Evolutionary conservation across 306 rosid species (phyloP).

Genomic region (Comarum palustre): DNA sequence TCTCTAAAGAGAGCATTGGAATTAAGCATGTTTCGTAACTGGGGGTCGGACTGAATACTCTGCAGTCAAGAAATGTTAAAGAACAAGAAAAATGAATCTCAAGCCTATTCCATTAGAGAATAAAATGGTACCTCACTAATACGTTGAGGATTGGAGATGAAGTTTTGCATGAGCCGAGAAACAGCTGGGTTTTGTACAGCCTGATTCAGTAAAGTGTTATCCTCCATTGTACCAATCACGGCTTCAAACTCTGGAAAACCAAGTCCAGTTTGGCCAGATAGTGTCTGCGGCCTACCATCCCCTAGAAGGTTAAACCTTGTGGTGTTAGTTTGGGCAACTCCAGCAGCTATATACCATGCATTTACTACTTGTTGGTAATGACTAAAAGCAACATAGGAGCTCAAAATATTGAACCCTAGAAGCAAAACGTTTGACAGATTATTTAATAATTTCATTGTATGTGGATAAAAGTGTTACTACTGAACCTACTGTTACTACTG

Average conservation of each 20-base stretch:
- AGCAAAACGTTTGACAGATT: neutral
- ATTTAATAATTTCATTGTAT: neutral
- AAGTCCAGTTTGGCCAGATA: constrained; percentile 56
- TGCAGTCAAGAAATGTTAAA: constrained; percentile 31
- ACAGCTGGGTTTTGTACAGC: constrained; percentile 80
- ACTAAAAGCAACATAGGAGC: neutral
- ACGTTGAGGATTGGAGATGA: constrained; percentile 71
- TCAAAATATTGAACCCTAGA: neutral
- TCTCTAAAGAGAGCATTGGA: constrained; percentile 71
- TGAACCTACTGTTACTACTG: neutral
- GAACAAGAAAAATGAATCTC: constrained; percentile 16
- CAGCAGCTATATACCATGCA: constrained; percentile 42
- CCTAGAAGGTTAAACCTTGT: constrained; percentile 46
- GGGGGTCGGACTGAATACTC: constrained; percentile 62
- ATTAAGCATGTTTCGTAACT: constrained; percentile 66
- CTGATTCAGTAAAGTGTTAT: constrained; percentile 55
- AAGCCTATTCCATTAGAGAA: constrained; percentile 17
- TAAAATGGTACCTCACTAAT: constrained; percentile 61
- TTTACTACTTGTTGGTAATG: constrained; percentile 11
- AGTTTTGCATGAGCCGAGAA: constrained; percentile 83
- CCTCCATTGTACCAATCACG: constrained; percentile 59
- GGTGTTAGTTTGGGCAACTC: constrained; percentile 50
- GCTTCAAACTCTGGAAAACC: constrained; percentile 65
- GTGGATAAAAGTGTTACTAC: neutral
- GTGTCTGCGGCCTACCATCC: constrained; percentile 55